Percentiles rank a stretch among this genome's conserved stretches.
phyloP scores from a whole-genome alignment of 352 stramenopile species.

The Globisporangium abappressorium region DNA sequence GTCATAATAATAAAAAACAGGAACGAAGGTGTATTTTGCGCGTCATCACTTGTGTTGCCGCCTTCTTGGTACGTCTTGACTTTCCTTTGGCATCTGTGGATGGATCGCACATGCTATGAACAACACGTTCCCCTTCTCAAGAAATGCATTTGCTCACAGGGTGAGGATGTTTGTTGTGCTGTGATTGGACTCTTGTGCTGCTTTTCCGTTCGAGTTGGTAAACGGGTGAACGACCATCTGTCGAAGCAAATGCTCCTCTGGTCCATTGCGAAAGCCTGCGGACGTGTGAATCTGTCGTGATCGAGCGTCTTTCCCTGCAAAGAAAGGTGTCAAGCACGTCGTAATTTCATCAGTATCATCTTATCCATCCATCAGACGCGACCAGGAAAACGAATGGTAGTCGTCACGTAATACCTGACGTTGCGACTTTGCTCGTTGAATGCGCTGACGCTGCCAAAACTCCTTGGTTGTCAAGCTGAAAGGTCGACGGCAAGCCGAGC shows the following conservation, averaged over 20 bases:
- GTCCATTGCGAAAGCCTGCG: conserved; percentile 39
- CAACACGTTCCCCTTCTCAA: not conserved
- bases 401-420: conserved; percentile 6
- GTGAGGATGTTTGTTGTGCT: conserved; percentile 57
- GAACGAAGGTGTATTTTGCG: conserved; percentile 57
- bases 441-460: not conserved
- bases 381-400: not conserved
- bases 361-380: not conserved
- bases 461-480: conserved; percentile 11
- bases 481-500: conserved; percentile 31
- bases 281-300: conserved; percentile 54
- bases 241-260: conserved; percentile 43
- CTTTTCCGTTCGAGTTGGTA: conserved; percentile 1
- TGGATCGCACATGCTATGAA: not conserved
- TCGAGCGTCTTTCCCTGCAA: conserved; percentile 7
- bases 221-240: conserved; percentile 32
- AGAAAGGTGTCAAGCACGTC: not conserved
- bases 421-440: conserved; percentile 8
- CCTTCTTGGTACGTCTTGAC: conserved; percentile 1
- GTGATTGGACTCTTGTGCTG: conserved; percentile 6
- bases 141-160: conserved; percentile 29
- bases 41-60: conserved; percentile 21
- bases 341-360: not conserved
- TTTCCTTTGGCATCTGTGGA: conserved; percentile 8
- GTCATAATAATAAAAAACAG: conserved; percentile 23